Evolutionary conservation across 2,329 filamentous ascomycete species (phyloP), one percentile per base, ranked within the genome.

Genomic region (Ophiostoma sp.): DNA sequence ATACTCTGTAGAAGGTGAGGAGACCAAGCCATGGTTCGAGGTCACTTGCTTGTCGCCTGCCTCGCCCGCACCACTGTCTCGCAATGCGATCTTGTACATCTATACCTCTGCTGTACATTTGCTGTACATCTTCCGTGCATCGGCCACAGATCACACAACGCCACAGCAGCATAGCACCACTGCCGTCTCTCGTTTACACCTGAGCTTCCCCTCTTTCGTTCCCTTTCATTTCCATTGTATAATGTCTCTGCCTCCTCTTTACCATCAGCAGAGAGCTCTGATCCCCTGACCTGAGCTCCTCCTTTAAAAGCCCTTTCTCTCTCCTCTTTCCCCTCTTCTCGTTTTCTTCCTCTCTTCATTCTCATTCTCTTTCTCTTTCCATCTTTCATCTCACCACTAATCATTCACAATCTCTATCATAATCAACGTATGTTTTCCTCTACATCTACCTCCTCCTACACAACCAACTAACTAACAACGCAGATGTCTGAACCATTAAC

Each of bases 401-500:
- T 17, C 13, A 65, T 39, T n/a, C 65, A 60, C 23, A 48, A 44
- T n/a, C 17, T 41, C 39, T 31, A 31, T 15, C 13, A 41, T 41
- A 41, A 41, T 15, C 39, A 41, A 41, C 39, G 39, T 41, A 41
- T 13, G 36, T 39, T 6, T 39, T 1, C 36, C 36, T 39, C 36
- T 39, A 4, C 10, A 39, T 39, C 36, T 8, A 39, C 10, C 36
- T 7, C 36, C 27, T 8, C 36, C 10, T 39, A 39, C 39, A 52
- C 3, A 52, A 52, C 48, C 17, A 3, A 52, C 20, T 7, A 52
- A 31, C 54, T 60, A 60, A 60, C 54, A 23, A 23, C 13, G 7
- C 60, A 64, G 60, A 80, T 81, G 79, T 77, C 82, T 73, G 82
- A 83, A 80, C 86, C 90, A 77, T 87, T 96, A 79, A 86, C 87